Conservation (phyloP, 768 basidiomycete genomes). For the Paxillus ammoniavirescens region DNA sequence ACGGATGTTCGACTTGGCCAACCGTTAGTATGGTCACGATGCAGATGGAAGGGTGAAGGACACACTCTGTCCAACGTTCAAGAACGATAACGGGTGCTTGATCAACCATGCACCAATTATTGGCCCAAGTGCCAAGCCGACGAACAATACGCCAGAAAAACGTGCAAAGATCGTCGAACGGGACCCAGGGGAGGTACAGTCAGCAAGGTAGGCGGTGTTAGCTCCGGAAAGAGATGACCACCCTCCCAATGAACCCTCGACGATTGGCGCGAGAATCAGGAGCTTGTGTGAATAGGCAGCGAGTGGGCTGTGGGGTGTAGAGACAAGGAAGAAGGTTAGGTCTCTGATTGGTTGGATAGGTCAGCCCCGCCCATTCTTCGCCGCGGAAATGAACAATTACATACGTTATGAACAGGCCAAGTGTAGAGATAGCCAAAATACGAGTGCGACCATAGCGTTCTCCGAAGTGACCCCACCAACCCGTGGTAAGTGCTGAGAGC, state of each 20-base stretch:
- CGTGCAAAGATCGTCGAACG: constrained; percentile 67
- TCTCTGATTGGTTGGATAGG: constrained; percentile 51
- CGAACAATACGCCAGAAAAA: constrained; percentile 72
- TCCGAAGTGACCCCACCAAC: constrained; percentile 82
- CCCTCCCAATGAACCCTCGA: constrained; percentile 82
- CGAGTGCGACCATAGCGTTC: constrained; percentile 76
- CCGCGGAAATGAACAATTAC: constrained; percentile 33
- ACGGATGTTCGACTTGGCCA: constrained; percentile 27
- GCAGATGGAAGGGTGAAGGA: neutral
- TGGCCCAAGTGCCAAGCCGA: constrained; percentile 79
- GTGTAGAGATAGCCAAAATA: constrained; percentile 62
- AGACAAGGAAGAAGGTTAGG: constrained; percentile 74
- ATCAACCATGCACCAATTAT: constrained; percentile 59
- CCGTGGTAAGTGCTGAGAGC: constrained; percentile 79
- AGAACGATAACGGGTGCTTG: constrained; percentile 37
- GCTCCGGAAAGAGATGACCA: constrained; percentile 66
- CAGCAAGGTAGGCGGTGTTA: constrained; percentile 67
- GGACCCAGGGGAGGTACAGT: constrained; percentile 82
- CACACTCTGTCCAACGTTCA: constrained; percentile 27
- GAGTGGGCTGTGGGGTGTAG: constrained; percentile 56
- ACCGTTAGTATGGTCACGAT: constrained; percentile 7
- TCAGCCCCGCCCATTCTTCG: neutral
- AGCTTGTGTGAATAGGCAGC: constrained; percentile 68
- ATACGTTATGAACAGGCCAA: constrained; percentile 75
- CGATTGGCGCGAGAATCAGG: constrained; percentile 71